Base-by-base conservation (phyloP, 805 yeast genomes). In the Nematodospora valgi region DNA sequence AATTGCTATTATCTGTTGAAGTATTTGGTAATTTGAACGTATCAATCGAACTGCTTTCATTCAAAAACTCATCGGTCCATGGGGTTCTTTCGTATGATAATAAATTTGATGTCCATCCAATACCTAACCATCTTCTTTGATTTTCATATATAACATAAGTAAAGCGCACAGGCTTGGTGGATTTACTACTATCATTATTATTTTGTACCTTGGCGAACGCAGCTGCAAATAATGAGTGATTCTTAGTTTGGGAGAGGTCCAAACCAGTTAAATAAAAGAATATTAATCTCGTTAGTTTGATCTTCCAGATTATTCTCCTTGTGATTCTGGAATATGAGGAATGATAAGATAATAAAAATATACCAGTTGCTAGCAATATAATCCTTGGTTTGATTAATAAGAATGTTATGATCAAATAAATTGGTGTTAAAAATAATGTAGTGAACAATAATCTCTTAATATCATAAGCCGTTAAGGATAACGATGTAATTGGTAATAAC, bases 91-190 rank as follows among this genome's bases (percentile, higher is more conserved):
- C 98, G 54, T 91, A 91, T 32, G 94, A 82, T 43, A 93, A 70
- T 54, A 93, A 70, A 52, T 88, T 88, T 11, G 94, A 71, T 0
- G 98, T 91, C 98, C 98, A 91, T 9, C 98, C 98, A 48, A 91
- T 86, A 10, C 97, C 98, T 25, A 91, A 70, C 98, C 98, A 91
- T 50, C 94, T 80, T 53, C 98, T 78, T 64, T 91, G 98, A 57
- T 91, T 91, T 57, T 91, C 98, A 58, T 81, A 89, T 8, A 93
- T 68, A 2, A 87, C 97, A 59, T 86, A 91, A 4, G 97, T 89
- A 59, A 89, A 93, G 37, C 89, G 64, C 20, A 86, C 88, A 2
- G 80, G 77, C 35, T 66, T 59, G 47, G 52, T 56, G 12, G 32
- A 27, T 8, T n/a, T 12, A 23, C 34, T 39, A 21, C 40, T 37